phyloP scores from a whole-genome alignment of 805 yeast species.

The Lipomyces spencermartinsiae region DNA sequence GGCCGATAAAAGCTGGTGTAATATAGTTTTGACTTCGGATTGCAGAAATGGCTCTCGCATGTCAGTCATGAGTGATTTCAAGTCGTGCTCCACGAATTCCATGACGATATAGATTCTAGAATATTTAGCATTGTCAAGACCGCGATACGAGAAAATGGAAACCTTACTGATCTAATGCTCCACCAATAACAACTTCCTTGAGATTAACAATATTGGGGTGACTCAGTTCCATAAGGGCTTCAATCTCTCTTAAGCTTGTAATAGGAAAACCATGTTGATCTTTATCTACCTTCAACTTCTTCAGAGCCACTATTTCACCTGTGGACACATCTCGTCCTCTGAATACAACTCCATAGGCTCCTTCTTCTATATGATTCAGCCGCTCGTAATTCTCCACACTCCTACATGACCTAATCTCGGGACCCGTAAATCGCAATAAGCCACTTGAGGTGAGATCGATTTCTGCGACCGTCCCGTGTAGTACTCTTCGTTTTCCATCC shows the following conservation, averaged over 20 bases:
- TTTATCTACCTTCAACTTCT: conserved; percentile 57
- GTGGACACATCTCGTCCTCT: conserved; percentile 57
- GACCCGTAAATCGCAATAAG: conserved; percentile 17
- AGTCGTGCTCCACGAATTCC: conserved; percentile 46
- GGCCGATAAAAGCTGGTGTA: conserved; percentile 43
- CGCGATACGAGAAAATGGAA: conserved; percentile 8
- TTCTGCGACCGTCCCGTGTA: conserved; percentile 5
- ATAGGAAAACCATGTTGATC: conserved; percentile 64
- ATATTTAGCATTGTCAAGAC: background rate
- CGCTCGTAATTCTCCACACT: conserved; percentile 39
- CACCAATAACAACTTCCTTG: conserved; percentile 58
- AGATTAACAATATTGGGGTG: conserved; percentile 62
- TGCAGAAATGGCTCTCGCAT: conserved; percentile 43
- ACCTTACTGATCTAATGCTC: conserved; percentile 34
- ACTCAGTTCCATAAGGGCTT: conserved; percentile 57
- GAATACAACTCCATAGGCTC: conserved; percentile 61
- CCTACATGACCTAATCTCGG: conserved; percentile 26
- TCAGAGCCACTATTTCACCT: conserved; percentile 61
- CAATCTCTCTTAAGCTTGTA: conserved; percentile 69
- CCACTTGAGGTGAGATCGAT: conserved; percentile 10
- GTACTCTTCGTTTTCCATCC: background rate
- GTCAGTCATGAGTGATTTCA: conserved; percentile 39
- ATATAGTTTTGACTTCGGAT: conserved; percentile 43
- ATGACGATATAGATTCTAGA: conserved; percentile 43
- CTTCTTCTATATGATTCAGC: conserved; percentile 45